Evolutionary conservation across 805 yeast species (phyloP).

Genomic region (Sugiyamaella floridensis): DNA sequence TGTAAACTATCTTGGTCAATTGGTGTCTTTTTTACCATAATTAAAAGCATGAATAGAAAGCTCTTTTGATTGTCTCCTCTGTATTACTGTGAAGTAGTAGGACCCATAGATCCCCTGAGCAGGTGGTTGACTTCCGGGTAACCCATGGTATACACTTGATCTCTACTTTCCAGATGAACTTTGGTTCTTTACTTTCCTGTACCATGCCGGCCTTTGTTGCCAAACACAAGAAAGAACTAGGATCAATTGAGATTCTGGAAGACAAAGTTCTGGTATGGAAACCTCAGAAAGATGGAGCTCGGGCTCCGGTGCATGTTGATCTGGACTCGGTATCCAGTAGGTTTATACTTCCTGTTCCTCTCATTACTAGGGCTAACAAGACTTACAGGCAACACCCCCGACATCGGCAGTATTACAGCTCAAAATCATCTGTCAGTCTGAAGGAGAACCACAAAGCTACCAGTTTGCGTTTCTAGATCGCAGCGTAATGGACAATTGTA

Average conservation of each 20-base stretch:
- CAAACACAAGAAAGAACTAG: slow-evolving; percentile 11
- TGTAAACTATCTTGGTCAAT: too few relatives aligned
- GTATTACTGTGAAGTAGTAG: too few relatives aligned
- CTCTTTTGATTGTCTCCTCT: too few relatives aligned
- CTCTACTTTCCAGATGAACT: too few relatives aligned
- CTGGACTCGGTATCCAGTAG: slow-evolving; percentile 2
- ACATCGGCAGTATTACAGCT: slow-evolving; percentile 60
- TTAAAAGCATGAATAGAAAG: too few relatives aligned
- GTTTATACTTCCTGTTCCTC: background rate
- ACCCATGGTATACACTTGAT: too few relatives aligned
- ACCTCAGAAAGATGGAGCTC: background rate
- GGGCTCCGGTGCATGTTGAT: background rate
- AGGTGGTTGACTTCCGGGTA: background rate
- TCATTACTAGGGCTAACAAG: slow-evolving; percentile 18
- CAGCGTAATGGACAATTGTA: slow-evolving; percentile 31
- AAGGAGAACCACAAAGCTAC: slow-evolving; percentile 3
- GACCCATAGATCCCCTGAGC: too few relatives aligned
- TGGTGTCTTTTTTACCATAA: too few relatives aligned
- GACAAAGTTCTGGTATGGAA: slow-evolving; percentile 7
- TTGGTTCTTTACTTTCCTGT: too few relatives aligned
- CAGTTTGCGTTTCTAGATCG: slow-evolving; percentile 20
- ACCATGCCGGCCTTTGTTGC: slow-evolving; percentile 4
- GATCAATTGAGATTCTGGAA: slow-evolving; percentile 5
- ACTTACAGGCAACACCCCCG: slow-evolving; percentile 62
- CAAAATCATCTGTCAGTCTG: slow-evolving; percentile 38